Evolutionary conservation across 106 monocot species (phyloP).

Genomic region (Iris macrosiphon): DNA sequence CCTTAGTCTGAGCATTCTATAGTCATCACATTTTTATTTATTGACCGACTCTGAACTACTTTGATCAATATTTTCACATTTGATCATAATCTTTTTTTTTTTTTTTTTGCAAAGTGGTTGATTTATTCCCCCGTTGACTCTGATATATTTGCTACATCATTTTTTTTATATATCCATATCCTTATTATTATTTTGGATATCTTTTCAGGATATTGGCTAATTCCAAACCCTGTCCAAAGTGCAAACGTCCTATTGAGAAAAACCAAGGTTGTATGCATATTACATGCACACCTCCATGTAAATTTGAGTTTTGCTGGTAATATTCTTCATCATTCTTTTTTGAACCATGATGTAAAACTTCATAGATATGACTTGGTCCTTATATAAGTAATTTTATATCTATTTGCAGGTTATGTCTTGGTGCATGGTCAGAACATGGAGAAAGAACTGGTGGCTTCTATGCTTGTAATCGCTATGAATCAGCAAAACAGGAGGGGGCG

Average conservation of each 20-base stretch:
- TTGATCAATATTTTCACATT: too few relatives aligned
- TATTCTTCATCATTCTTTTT: background rate
- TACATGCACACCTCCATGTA: slow-evolving; percentile 90
- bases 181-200: background rate
- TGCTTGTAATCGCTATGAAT: slow-evolving; percentile 86
- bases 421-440: slow-evolving; percentile 76
- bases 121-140: background rate
- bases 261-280: slow-evolving; percentile 97
- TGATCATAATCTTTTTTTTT: too few relatives aligned
- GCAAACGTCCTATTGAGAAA: slow-evolving; percentile 93
- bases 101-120: too few relatives aligned
- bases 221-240: slow-evolving; percentile 88
- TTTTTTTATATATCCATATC: background rate
- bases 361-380: background rate
- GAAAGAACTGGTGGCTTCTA: slow-evolving; percentile 94
- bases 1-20: too few relatives aligned
- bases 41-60: too few relatives aligned
- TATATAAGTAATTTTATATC: background rate
- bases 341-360: background rate
- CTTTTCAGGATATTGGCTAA: slow-evolving; percentile 77
- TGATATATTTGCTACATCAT: background rate
- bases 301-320: slow-evolving; percentile 93
- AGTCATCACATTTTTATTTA: too few relatives aligned
- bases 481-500: slow-evolving; percentile 78
- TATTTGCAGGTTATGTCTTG: slow-evolving; percentile 64